Evolutionary conservation across 345 rosid genomes (phyloP).

Genomic region (Eucalyptus sp.): DNA sequence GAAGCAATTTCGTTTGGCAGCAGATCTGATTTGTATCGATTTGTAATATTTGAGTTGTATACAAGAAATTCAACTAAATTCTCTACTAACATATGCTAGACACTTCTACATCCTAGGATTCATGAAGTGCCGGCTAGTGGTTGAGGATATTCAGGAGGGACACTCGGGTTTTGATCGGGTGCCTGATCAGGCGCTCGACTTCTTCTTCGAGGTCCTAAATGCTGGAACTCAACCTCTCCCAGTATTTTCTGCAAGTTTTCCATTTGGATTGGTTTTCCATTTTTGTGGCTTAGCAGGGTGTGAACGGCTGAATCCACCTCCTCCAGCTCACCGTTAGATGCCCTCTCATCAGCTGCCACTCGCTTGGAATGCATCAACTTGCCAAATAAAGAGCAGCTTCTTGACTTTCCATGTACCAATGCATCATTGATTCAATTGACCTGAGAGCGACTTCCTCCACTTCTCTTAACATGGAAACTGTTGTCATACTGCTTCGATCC

Average conservation of each 20-base stretch:
- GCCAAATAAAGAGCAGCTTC: constrained; percentile 18
- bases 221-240: constrained; percentile 11
- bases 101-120: neutral
- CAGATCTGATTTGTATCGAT: neutral
- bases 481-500: neutral
- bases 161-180: constrained; percentile 26
- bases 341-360: constrained; percentile 5
- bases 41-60: neutral
- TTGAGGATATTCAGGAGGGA: constrained; percentile 28
- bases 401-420: constrained; percentile 17
- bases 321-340: constrained; percentile 12
- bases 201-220: constrained; percentile 41
- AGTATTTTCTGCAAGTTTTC: constrained; percentile 1
- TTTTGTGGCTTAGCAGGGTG: neutral
- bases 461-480: constrained; percentile 7
- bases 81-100: neutral
- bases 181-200: constrained; percentile 18
- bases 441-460: constrained; percentile 10
- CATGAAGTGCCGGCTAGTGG: neutral
- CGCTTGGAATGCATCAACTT: constrained; percentile 16
- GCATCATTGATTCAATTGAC: constrained; percentile 19
- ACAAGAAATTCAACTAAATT: neutral
- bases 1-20: neutral
- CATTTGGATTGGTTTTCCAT: neutral
- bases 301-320: constrained; percentile 10